Conservation (phyloP, 2,329 filamentous ascomycete genomes). For the Huntiella decipiens region DNA sequence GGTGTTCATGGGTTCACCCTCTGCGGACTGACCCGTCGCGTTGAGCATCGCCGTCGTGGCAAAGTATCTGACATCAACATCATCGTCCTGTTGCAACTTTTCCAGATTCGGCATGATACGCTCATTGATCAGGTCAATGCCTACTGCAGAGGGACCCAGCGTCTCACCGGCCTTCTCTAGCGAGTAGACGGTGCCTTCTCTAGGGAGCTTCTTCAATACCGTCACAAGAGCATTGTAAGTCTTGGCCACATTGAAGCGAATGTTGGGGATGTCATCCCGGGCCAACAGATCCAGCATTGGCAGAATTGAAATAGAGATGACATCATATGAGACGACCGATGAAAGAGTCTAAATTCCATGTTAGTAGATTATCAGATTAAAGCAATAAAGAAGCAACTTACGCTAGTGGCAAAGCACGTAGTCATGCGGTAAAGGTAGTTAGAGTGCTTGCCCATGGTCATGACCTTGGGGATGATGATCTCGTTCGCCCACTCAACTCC, state of each 20-base stretch:
- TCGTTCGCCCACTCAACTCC: constrained; percentile 94
- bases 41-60: constrained; percentile 68
- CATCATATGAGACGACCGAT: constrained; percentile 77
- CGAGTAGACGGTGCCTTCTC: constrained; percentile 68
- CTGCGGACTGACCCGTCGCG: constrained; percentile 24
- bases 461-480: constrained; percentile 95
- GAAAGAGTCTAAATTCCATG: constrained; percentile 54
- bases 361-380: constrained; percentile 14
- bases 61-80: constrained; percentile 96
- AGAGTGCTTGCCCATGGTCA: constrained; percentile 92
- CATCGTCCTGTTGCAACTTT: constrained; percentile 91
- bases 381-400: constrained; percentile 30
- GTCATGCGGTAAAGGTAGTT: constrained; percentile 99
- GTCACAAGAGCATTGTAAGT: constrained; percentile 82
- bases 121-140: constrained; percentile 64
- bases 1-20: constrained; percentile 43
- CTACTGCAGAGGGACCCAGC: constrained; percentile 46
- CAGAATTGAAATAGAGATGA: constrained; percentile 81
- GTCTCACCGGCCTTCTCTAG: constrained; percentile 58
- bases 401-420: constrained; percentile 96
- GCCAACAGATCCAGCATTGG: constrained; percentile 93
- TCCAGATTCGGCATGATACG: constrained; percentile 76
- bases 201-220: constrained; percentile 78
- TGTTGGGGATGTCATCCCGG: constrained; percentile 90
- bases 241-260: constrained; percentile 98